Percentiles rank a stretch among this genome's conserved stretches.
Evolutionary conservation across 164 flowering plant species (phyloP).

Genomic region (Vitis vinifera): ASM3070453v1 NC_081808.1:916501-917000

Average conservation of each 20-base stretch:
- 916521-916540: conserved; percentile 74
- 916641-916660: conserved; percentile 47
- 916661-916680: conserved; percentile 9
- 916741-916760: background rate
- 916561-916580: conserved; percentile 59
- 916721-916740: background rate
- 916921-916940: too few relatives aligned
- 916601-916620: conserved; percentile 37
- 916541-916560: conserved; percentile 19
- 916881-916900: background rate
- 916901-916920: too few relatives aligned
- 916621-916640: conserved; percentile 50
- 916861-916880: background rate
- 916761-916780: background rate
- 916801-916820: background rate
- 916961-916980: too few relatives aligned
- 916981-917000: too few relatives aligned
- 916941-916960: background rate
- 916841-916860: background rate
- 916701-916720: conserved; percentile 1
- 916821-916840: background rate
- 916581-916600: conserved; percentile 56
- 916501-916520: conserved; percentile 74
- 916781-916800: background rate
- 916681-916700: background rate